These are phyloP conservation scores for Arthroderma sp. DNA, from an alignment of 2,329 filamentous ascomycete genomes.

Conservation along the genomic window DNA sequence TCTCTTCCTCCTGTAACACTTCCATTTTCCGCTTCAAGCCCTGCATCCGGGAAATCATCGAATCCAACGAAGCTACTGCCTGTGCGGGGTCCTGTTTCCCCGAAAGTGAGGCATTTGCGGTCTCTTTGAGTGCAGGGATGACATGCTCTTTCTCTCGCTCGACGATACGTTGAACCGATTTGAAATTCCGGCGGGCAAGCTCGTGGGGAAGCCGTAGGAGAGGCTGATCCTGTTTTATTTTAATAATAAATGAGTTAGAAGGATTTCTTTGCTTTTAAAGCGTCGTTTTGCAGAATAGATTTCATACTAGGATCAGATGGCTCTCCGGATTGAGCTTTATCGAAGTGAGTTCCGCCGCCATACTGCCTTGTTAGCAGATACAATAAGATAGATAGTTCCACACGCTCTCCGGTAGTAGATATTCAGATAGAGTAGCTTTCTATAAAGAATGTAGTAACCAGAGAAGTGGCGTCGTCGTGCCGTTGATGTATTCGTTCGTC, in stretches of 20 bases:
- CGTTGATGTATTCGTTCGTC: too few species aligned
- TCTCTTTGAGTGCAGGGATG: slow-evolving; percentile 36
- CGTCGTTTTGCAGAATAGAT: slow-evolving; percentile 6
- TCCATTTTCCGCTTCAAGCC: slow-evolving; percentile 79
- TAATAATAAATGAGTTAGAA: background rate
- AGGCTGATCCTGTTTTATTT: slow-evolving; percentile 61
- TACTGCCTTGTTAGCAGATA: slow-evolving; percentile 8
- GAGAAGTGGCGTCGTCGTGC: too few species aligned
- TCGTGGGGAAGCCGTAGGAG: slow-evolving; percentile 87
- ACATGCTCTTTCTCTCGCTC: slow-evolving; percentile 37
- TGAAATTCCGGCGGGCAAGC: slow-evolving; percentile 87
- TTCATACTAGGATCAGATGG: slow-evolving; percentile 34
- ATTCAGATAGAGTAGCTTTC: too few species aligned
- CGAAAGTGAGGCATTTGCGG: slow-evolving; percentile 50
- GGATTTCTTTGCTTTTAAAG: background rate
- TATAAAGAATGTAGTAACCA: too few species aligned
- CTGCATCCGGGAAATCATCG: slow-evolving; percentile 73
- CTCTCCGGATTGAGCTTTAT: slow-evolving; percentile 38
- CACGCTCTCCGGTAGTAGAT: too few species aligned
- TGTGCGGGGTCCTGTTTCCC: slow-evolving; percentile 51
- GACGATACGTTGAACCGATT: slow-evolving; percentile 46
- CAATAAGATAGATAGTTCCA: too few species aligned
- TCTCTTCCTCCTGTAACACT: slow-evolving; percentile 64
- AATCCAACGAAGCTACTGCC: slow-evolving; percentile 67
- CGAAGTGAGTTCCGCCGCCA: slow-evolving; percentile 32